Percentiles rank a stretch among this genome's conserved stretches.
Conservation (phyloP, 163 green algal genomes). For the Scenedesmus sp. region DNA sequence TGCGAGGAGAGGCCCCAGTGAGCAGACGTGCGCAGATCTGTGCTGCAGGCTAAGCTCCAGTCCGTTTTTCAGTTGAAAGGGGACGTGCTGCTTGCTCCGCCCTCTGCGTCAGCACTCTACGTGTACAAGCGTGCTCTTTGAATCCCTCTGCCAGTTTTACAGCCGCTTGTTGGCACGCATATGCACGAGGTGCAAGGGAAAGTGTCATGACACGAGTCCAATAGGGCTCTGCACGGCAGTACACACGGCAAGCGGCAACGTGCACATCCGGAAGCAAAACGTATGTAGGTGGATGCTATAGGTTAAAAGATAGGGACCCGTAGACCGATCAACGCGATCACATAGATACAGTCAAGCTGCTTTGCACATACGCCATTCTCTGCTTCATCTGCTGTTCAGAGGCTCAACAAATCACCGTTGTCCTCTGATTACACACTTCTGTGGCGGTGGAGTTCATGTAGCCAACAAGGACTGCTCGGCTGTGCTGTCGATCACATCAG, state of each 20-base stretch:
- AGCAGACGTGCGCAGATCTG: background rate
- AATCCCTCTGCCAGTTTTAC: background rate
- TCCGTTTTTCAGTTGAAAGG: background rate
- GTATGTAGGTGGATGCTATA: background rate
- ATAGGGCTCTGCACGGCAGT: conserved; percentile 13
- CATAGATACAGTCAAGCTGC: background rate
- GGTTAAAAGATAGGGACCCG: background rate
- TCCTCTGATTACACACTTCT: background rate
- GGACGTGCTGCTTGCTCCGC: background rate
- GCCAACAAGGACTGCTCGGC: background rate
- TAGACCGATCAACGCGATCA: conserved; percentile 1
- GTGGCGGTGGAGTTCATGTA: background rate
- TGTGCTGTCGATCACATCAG: background rate
- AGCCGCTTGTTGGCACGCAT: background rate
- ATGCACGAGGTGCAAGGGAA: background rate
- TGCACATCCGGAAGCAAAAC: background rate
- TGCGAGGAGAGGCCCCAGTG: background rate
- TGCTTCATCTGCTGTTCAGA: background rate
- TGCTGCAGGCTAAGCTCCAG: background rate
- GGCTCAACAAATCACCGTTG: background rate
- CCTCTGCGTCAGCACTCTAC: background rate
- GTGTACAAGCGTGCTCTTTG: background rate
- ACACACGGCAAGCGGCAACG: background rate
- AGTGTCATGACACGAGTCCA: background rate
- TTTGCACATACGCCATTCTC: background rate